phyloP scores from a whole-genome alignment of 1,284 basidiomycete genomes.

The Pterulicium gracile region DNA sequence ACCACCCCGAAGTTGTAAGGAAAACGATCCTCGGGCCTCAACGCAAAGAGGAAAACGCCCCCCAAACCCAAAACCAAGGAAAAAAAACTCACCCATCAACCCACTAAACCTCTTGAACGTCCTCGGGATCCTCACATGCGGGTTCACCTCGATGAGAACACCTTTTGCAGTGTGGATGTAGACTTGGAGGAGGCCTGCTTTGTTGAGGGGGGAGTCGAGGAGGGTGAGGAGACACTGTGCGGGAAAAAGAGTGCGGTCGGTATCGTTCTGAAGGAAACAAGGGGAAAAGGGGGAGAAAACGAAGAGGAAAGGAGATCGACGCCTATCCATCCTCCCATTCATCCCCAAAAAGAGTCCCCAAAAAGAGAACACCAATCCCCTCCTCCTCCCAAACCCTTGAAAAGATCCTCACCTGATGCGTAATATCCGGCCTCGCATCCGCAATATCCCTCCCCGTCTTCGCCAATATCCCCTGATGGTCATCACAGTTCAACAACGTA shows the following conservation, averaged over 20 bases:
- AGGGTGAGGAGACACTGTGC: conserved; percentile 89
- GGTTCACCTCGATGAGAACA: conserved; percentile 97
- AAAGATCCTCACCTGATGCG: conserved; percentile 71
- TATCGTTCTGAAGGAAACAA: no score
- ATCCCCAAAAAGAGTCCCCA: no score
- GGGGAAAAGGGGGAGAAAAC: conserved; percentile 4
- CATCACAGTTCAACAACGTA: conserved; percentile 95
- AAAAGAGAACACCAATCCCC: no score
- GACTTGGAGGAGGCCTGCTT: conserved; percentile 92
- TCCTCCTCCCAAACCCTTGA: neutral
- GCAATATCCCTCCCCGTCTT: conserved; percentile 98
- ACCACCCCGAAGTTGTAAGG: no score
- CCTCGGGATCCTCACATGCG: conserved; percentile 92
- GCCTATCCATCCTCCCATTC: no score
- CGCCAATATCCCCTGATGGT: conserved; percentile 96
- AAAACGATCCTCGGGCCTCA: no score
- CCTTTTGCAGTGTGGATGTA: conserved; percentile 98
- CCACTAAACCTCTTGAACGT: conserved; percentile 99
- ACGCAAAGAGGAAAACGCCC: conserved; percentile 1
- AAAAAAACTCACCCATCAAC: conserved; percentile 75
- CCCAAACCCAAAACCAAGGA: conserved; percentile 3
- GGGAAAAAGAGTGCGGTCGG: neutral
- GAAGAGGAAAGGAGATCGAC: neutral
- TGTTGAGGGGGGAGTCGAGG: conserved; percentile 96
- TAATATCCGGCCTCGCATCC: conserved; percentile 96